phyloP scores from a whole-genome alignment of 441 rosid genomes.

The Erodium chrysanthum region DNA sequence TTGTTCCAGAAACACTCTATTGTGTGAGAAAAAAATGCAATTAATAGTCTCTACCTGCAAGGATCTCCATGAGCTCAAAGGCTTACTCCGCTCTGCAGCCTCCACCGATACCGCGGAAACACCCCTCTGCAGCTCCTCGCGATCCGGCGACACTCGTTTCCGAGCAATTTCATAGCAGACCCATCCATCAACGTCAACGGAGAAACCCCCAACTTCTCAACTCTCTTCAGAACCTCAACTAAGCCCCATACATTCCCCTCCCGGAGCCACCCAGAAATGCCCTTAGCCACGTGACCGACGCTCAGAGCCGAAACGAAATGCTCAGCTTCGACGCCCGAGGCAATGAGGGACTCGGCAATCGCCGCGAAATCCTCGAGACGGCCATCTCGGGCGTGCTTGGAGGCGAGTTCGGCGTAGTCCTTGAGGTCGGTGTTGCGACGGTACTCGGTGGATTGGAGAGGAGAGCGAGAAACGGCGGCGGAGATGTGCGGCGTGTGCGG shows the following conservation, averaged over 20 bases:
- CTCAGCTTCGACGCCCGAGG: slow-evolving; percentile 41
- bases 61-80: slow-evolving; percentile 58
- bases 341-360: slow-evolving; percentile 43
- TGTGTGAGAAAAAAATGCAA: too few species aligned
- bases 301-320: slow-evolving; percentile 39
- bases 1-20: too few species aligned
- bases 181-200: slow-evolving; percentile 44
- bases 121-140: slow-evolving; percentile 37
- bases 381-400: slow-evolving; percentile 60
- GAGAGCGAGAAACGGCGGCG: slow-evolving; percentile 20
- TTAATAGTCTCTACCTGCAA: slow-evolving; percentile 41
- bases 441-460: slow-evolving; percentile 28
- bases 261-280: slow-evolving; percentile 36
- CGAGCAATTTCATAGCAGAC: slow-evolving; percentile 33
- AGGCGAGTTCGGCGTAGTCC: slow-evolving; percentile 47
- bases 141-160: slow-evolving; percentile 43
- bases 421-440: slow-evolving; percentile 15
- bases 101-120: too few species aligned
- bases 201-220: slow-evolving; percentile 48
- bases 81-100: slow-evolving; percentile 38
- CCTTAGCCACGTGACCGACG: slow-evolving; percentile 36
- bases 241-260: slow-evolving; percentile 47
- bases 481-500: slow-evolving; percentile 12
- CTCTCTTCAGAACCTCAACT: slow-evolving; percentile 38
- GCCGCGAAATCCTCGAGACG: slow-evolving; percentile 50